Evolutionary conservation across 2,329 filamentous ascomycete genomes (phyloP).

Genomic region (Penicillium expansum): DNA sequence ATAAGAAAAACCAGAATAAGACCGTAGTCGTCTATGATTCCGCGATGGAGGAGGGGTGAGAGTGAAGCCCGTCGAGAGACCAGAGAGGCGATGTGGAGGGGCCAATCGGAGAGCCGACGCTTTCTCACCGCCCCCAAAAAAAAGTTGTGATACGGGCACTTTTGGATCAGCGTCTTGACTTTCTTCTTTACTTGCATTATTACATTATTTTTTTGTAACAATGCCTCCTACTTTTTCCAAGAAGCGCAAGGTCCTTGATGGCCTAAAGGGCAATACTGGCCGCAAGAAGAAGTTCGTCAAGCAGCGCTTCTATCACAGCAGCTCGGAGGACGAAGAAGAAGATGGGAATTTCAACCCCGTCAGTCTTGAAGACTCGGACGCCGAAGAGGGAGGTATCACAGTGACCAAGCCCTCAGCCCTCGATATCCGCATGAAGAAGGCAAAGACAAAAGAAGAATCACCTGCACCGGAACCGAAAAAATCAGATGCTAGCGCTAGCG

Average conservation of each 20-base stretch:
- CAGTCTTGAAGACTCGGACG: slow-evolving; percentile 49
- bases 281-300: slow-evolving; percentile 59
- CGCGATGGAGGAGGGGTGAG: slow-evolving; percentile 22
- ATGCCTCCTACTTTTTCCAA: slow-evolving; percentile 45
- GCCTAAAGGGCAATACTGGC: slow-evolving; percentile 53
- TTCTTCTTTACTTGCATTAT: slow-evolving; percentile 5
- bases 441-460: slow-evolving; percentile 13
- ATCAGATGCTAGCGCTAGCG: slow-evolving; percentile 20
- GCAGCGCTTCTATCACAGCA: slow-evolving; percentile 62
- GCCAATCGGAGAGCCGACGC: slow-evolving; percentile 34
- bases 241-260: slow-evolving; percentile 61
- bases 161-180: slow-evolving; percentile 5
- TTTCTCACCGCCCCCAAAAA: slow-evolving; percentile 35
- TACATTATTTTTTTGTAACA: slow-evolving; percentile 16
- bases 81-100: slow-evolving; percentile 30
- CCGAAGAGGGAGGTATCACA: slow-evolving; percentile 29
- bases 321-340: slow-evolving; percentile 57
- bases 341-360: slow-evolving; percentile 51
- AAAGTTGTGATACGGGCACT: slow-evolving; percentile 20
- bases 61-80: slow-evolving; percentile 19
- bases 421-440: slow-evolving; percentile 17
- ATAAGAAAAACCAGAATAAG: neutral
- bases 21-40: neutral
- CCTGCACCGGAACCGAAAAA: slow-evolving; percentile 16
- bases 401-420: slow-evolving; percentile 14